A percentile compares a stretch with the other conserved stretches of the same genome.
Evolutionary conservation across 192 early-diverging fungal species (phyloP).

Genomic region (Linnemannia elongata): DNA sequence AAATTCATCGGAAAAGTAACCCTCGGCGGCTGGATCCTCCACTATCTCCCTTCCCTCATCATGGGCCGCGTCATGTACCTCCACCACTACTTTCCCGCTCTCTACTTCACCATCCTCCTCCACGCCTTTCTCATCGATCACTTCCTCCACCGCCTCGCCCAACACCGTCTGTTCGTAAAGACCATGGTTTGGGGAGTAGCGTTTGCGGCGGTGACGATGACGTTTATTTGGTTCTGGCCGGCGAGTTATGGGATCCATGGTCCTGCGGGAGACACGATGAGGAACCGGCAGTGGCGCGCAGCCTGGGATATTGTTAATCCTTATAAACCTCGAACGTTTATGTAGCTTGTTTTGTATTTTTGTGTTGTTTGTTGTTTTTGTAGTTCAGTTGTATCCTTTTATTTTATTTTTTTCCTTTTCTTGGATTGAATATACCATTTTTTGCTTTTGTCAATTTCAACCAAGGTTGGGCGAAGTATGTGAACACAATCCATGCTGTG

Average conservation of each 20-base stretch:
- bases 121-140: constrained; percentile 83
- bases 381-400: background rate
- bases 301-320: constrained; percentile 20
- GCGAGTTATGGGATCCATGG: constrained; percentile 72
- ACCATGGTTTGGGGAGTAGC: constrained; percentile 28
- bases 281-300: constrained; percentile 49
- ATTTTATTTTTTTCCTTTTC: background rate
- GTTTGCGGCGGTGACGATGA: constrained; percentile 45
- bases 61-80: constrained; percentile 96
- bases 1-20: constrained; percentile 76
- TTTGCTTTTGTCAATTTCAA: background rate
- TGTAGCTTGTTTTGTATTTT: background rate
- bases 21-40: constrained; percentile 87
- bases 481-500: constrained; percentile 1
- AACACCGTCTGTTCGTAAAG: background rate
- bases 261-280: constrained; percentile 53
- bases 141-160: constrained; percentile 35
- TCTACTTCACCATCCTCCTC: constrained; percentile 93
- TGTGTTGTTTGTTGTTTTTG: background rate
- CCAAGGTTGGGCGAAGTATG: background rate
- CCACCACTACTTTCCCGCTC: constrained; percentile 96
- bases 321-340: background rate
- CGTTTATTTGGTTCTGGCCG: constrained; percentile 61
- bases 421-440: background rate
- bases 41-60: constrained; percentile 93